Conservation (phyloP, 306 rosid genomes). For the Myrica gale region DNA sequence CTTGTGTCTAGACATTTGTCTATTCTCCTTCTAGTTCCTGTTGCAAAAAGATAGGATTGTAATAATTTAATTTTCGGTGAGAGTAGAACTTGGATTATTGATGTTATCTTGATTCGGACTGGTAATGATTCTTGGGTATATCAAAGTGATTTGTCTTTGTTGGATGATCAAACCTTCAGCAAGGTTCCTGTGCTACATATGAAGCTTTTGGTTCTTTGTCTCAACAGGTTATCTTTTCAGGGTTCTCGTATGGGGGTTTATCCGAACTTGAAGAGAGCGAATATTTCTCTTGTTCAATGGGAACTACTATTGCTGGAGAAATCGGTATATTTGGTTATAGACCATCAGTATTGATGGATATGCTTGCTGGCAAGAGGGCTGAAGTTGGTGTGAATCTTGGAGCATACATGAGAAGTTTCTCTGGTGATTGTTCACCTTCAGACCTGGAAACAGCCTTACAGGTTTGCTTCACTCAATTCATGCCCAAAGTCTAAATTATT, state of each 20-base stretch:
- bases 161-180: background rate
- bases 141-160: background rate
- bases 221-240: conserved; percentile 85
- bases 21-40: conserved; percentile 1
- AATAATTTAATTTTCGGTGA: background rate
- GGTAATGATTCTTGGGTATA: conserved; percentile 11
- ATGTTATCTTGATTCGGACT: background rate
- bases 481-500: conserved; percentile 8
- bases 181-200: conserved; percentile 13
- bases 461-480: conserved; percentile 48
- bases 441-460: conserved; percentile 98
- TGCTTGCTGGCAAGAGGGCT: conserved; percentile 99
- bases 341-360: conserved; percentile 86
- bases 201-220: conserved; percentile 36
- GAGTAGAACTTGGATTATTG: background rate
- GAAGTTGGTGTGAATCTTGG: conserved; percentile 93
- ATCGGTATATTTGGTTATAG: conserved; percentile 94
- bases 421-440: conserved; percentile 92
- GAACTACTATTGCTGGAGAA: conserved; percentile 94
- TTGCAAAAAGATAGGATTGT: background rate
- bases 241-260: conserved; percentile 93
- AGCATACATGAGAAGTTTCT: conserved; percentile 94
- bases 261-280: conserved; percentile 81
- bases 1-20: conserved; percentile 2
- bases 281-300: conserved; percentile 96